Percentiles rank a stretch among this genome's conserved stretches.
These are phyloP conservation scores for Macrotyloma uniflorum DNA, from an alignment of 306 rosid species.

Conservation along the genomic window DNA sequence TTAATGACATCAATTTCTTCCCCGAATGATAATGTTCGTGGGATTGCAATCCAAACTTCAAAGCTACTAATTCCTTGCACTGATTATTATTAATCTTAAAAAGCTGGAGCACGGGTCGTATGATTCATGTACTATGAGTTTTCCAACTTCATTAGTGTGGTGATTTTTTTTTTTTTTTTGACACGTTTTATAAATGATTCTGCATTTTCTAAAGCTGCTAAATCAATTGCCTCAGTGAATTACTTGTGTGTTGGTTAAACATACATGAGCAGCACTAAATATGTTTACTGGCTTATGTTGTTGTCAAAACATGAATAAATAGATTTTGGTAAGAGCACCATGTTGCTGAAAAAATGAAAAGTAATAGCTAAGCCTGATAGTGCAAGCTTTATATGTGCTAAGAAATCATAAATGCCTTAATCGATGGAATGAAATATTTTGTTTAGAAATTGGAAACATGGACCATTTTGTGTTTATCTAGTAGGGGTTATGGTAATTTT, in stretches of 20 bases:
- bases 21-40: background rate
- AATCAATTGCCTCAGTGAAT: background rate
- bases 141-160: background rate
- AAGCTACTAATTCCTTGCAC: background rate
- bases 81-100: background rate
- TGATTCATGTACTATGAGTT: background rate
- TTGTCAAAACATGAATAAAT: background rate
- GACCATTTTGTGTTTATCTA: background rate
- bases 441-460: slow-evolving; percentile 14
- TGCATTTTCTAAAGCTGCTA: background rate
- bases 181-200: background rate
- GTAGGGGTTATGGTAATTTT: background rate
- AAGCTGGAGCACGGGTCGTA: background rate
- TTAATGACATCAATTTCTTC: background rate
- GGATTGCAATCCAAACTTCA: background rate
- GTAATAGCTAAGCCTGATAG: background rate
- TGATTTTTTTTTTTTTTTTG: background rate
- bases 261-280: background rate
- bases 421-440: slow-evolving; percentile 9
- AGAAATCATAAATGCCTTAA: background rate
- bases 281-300: background rate
- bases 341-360: background rate
- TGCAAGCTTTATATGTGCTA: background rate
- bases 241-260: background rate
- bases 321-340: background rate